Conservation (phyloP, 2,329 filamentous ascomycete genomes). For the Ceratocystis huliohia region DNA sequence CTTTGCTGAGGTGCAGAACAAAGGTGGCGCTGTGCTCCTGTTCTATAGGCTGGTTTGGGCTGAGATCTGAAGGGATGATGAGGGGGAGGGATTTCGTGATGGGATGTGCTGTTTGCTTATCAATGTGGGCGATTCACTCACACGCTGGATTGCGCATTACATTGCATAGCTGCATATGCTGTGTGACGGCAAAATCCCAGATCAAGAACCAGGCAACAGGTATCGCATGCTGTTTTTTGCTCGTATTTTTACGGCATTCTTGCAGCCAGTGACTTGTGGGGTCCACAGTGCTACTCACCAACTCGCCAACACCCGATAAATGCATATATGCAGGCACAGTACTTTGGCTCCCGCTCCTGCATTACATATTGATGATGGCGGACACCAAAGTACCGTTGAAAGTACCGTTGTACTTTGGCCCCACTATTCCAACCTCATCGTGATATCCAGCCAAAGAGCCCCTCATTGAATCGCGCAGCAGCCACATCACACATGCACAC, state of each 20-base stretch:
- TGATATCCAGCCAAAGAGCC: background rate
- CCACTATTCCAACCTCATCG: background rate
- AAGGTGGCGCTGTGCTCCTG: background rate
- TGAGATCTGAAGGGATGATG: background rate
- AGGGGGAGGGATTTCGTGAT: background rate
- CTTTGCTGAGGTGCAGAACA: slow-evolving; percentile 1
- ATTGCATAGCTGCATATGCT: background rate
- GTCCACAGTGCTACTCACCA: background rate
- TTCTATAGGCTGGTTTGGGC: background rate
- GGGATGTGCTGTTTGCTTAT: slow-evolving; percentile 3
- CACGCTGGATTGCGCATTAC: no score
- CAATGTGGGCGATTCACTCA: background rate
- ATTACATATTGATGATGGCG: background rate
- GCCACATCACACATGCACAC: no score
- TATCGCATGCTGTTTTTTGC: background rate
- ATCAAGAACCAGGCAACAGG: background rate
- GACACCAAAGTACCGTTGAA: background rate
- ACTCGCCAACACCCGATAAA: background rate
- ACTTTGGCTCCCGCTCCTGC: background rate
- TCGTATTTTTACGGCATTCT: no score
- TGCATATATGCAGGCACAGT: slow-evolving; percentile 11
- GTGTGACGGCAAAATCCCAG: background rate
- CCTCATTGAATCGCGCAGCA: no score
- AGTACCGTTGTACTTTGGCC: background rate
- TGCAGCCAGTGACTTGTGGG: background rate